Evolutionary conservation across 2,329 filamentous ascomycete species (phyloP).

Genomic region (Akanthomyces dipterigenus): DNA sequence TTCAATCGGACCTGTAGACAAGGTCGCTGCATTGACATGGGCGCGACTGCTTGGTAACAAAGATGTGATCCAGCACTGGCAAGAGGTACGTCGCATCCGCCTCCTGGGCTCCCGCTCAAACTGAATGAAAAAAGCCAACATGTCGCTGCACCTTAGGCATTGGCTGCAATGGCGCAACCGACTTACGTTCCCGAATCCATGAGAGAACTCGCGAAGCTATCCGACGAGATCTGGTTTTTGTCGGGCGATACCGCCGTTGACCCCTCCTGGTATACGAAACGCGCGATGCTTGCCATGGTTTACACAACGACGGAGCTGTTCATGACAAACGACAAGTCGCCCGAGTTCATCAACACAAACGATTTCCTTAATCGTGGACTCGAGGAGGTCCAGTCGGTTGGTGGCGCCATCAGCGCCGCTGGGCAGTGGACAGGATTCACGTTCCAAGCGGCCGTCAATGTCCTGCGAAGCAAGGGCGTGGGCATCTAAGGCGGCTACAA

Average conservation of each 20-base stretch:
- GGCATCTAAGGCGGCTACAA: constrained; percentile 53
- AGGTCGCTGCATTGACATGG: constrained; percentile 67
- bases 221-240: constrained; percentile 90
- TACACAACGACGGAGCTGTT: constrained; percentile 77
- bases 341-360: constrained; percentile 68
- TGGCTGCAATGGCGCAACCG: constrained; percentile 85
- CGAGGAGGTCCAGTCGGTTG: constrained; percentile 58
- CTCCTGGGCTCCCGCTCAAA: background rate
- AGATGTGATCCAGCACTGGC: constrained; percentile 69
- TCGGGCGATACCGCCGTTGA: constrained; percentile 79
- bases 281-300: constrained; percentile 47
- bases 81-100: constrained; percentile 58
- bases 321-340: constrained; percentile 82
- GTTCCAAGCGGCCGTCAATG: constrained; percentile 67
- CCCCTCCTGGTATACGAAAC: constrained; percentile 74
- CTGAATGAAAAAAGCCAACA: background rate
- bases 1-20: constrained; percentile 47
- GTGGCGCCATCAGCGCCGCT: constrained; percentile 55
- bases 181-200: constrained; percentile 69
- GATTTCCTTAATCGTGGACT: constrained; percentile 72
- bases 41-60: constrained; percentile 69
- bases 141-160: constrained; percentile 49
- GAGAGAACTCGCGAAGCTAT: constrained; percentile 69
- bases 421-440: constrained; percentile 80
- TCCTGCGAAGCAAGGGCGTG: constrained; percentile 80